A percentile compares a stretch with the other conserved stretches of the same genome.
Evolutionary conservation across 495 filamentous ascomycete species (phyloP).

Genomic region (Melanomma pulvis-pyrius): DNA sequence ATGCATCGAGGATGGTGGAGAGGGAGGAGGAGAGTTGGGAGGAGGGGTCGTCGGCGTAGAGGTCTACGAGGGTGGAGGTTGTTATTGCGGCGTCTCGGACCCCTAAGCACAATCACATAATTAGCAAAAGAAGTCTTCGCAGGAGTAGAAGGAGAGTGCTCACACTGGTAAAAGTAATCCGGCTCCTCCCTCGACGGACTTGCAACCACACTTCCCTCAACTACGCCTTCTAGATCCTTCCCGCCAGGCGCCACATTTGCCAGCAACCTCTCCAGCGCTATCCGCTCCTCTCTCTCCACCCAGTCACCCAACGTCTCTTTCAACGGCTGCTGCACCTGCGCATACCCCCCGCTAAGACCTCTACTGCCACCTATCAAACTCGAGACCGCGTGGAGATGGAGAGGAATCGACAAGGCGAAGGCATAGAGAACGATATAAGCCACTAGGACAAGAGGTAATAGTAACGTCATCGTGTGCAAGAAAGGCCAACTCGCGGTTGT

Average conservation of each 20-base stretch:
- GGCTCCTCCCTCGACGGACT: slow-evolving; percentile 42
- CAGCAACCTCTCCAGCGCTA: slow-evolving; percentile 39
- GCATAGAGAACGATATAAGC: slow-evolving; percentile 30
- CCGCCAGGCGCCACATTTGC: slow-evolving; percentile 42
- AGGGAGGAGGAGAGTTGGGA: slow-evolving; percentile 28
- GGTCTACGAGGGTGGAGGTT: slow-evolving; percentile 37
- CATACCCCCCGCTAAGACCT: neutral
- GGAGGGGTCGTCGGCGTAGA: slow-evolving; percentile 37
- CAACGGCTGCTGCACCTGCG: slow-evolving; percentile 23
- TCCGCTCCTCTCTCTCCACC: slow-evolving; percentile 38
- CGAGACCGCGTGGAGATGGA: slow-evolving; percentile 6
- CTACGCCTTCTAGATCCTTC: slow-evolving; percentile 33
- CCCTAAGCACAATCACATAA: slow-evolving; percentile 31
- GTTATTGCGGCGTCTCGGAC: slow-evolving; percentile 45
- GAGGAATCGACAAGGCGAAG: slow-evolving; percentile 27
- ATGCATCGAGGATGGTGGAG: slow-evolving; percentile 34
- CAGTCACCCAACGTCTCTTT: slow-evolving; percentile 34
- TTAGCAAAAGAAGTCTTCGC: neutral
- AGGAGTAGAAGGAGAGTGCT: neutral
- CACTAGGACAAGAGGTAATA: slow-evolving; percentile 22
- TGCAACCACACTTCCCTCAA: slow-evolving; percentile 38
- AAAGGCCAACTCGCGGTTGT: slow-evolving; percentile 2
- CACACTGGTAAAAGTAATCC: slow-evolving; percentile 46
- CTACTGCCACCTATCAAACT: neutral
- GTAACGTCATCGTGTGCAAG: slow-evolving; percentile 23